A percentile compares a stretch with the other conserved stretches of the same genome.
Conservation (phyloP, 208 protist genomes). For the Wallacemonas sp. region DNA sequence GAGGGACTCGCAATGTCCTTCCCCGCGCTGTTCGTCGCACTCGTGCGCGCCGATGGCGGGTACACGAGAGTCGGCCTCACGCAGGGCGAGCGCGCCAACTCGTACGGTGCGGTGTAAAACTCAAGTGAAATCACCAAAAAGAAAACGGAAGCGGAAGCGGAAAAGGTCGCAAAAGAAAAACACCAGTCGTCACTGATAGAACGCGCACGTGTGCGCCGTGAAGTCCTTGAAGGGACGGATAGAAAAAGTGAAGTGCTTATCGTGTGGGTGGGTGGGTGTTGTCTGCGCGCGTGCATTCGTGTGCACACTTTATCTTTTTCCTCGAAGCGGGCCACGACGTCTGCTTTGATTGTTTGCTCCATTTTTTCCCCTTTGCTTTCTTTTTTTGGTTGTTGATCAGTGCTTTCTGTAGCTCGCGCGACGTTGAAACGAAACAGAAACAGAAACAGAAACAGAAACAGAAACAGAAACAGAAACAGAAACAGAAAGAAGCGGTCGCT, state of each 20-base stretch:
- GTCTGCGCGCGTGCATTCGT: no score
- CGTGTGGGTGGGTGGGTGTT: no score
- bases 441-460: not conserved
- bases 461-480: not conserved
- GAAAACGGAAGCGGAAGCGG: not conserved
- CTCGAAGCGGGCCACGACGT: no score
- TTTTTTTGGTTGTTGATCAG: not conserved
- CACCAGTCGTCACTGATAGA: no score
- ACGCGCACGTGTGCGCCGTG: not conserved
- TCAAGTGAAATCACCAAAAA: no score
- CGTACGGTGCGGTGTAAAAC: slow-evolving; percentile 6
- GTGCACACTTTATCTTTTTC: no score
- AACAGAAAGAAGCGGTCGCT: not conserved
- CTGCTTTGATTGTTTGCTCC: not conserved
- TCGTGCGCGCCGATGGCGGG: slow-evolving; percentile 43
- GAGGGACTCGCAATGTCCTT: slow-evolving; percentile 62
- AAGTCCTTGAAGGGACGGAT: no score
- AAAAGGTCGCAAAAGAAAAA: not conserved
- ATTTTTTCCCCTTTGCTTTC: slow-evolving; percentile 1
- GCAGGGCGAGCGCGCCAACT: not conserved
- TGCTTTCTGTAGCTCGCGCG: no score
- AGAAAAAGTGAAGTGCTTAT: no score
- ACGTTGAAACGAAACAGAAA: not conserved
- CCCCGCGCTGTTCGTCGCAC: slow-evolving; percentile 51
- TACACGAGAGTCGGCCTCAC: slow-evolving; percentile 15